Evolutionary conservation across 1,139 yeast genomes (phyloP), one percentile per base, ranked within the genome.

Genomic region (Taiozyma sp.): DNA sequence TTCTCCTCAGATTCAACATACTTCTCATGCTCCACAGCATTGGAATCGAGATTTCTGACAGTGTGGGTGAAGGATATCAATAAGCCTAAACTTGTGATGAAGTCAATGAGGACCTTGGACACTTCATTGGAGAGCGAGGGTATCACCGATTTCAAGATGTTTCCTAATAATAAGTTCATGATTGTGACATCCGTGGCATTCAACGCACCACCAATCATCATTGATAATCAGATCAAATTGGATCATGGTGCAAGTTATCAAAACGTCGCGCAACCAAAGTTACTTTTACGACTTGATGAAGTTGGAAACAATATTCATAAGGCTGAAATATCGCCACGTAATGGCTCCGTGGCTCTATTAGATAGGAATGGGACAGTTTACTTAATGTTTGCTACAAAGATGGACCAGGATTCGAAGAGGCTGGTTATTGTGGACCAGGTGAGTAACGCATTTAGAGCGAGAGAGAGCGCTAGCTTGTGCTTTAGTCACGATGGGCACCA

Each of bases 401-500:
- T 72, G 73, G 79, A 72, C 53, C 79, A 74, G 56, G 78, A 76
- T 55, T 41, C 45, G 8, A 80, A 79, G 53, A 73, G 88, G 50
- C 79, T 87, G 7, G 87, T 87, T 1, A 71, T 85, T 1, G 82
- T 88, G 3, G 90, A 91, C 8, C 93, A 86, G 53, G 95, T 85
- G 2, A 77, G 91, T 1, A 81, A 81, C 61, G 91, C 96, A 1
- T 81, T 77, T 62, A 71, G 85, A 54, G 77, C 71, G 48, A 73
- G 77, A 44, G 95, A 85, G 62, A 79, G 95, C 2, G 97, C 97
- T 0, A 75, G 93, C 1, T 67, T 90, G 53, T 70, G 76, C 49
- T 91, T 89, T 63, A 83, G 91, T 32, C 75, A 81, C 3, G 89
- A 87, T 62, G 97, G 98, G 0, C 91, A 91, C 45, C 83, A 82